Evolutionary conservation across 352 stramenopile genomes (phyloP), one percentile per base, ranked within the genome.

Genomic region (Phytophthora colocasiae): DNA sequence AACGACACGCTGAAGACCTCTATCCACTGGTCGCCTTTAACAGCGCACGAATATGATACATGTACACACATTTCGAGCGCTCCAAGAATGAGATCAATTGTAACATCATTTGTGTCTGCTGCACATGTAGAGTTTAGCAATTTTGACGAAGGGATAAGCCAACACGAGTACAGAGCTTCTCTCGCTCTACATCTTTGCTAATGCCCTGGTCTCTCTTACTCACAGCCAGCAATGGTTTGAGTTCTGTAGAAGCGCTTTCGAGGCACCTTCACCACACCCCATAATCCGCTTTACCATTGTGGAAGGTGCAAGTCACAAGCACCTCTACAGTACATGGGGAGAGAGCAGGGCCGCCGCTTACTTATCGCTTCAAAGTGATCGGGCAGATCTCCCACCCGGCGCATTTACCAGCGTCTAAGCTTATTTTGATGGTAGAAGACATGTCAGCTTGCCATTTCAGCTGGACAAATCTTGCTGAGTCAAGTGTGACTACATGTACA

Each of bases 211-310:
- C 51, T 47, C 34, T 34, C 52, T 55, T 47, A 43, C 39, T 64
- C 39, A 70, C 31, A 14, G 32, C 50, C 44, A 63, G 40, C 8
- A 46, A 47, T 6, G 41, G 11, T 9, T 45, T 36, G 40, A 48
- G 27, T 49, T 48, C 26, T 36, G 46, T 71, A 67, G 63, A 71
- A 71, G 56, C 63, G 48, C 65, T 65, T 69, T 69, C 61, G 46
- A 32, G 14, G 38, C 19, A 29, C 38, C 57, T 10, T 3, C 6
- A 17, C 1, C 6, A 26, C 47, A 9, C 47, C 60, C 48, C 57
- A 66, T 67, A 71, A 66, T 50, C 55, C 52, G n/a, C 19, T 22
- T 12, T 29, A 40, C 31, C 38, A 43, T 22, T 19, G n/a, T 22
- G 38, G 38, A 27, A 62, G 34, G 45, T 62, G 41, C 62, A 44